Conservation (phyloP, 2,329 filamentous ascomycete genomes). For the Aspergillus uvarum region DNA sequence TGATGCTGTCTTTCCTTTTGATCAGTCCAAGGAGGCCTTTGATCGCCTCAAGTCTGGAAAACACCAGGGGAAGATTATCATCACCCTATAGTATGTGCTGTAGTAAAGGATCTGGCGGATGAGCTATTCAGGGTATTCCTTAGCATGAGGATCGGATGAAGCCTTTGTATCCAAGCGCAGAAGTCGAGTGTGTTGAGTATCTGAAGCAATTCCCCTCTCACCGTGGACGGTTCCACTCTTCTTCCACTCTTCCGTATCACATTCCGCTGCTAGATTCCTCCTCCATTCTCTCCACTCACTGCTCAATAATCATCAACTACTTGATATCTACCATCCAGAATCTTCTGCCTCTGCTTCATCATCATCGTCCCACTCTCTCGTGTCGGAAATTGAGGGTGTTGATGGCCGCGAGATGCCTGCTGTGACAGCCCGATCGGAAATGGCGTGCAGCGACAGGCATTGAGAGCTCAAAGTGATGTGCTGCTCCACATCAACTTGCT, state of each 20-base stretch:
- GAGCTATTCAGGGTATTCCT: too few species aligned
- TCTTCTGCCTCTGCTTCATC: neutral
- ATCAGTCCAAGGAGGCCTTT: slow-evolving; percentile 10
- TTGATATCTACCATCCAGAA: neutral
- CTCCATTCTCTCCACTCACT: too few species aligned
- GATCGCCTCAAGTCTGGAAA: slow-evolving; percentile 11
- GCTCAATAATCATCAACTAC: too few species aligned
- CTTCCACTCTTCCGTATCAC: too few species aligned
- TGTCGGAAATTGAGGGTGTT: neutral
- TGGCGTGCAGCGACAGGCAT: neutral
- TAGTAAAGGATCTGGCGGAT: neutral
- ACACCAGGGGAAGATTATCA: slow-evolving; percentile 17
- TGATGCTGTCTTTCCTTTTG: slow-evolving; percentile 8
- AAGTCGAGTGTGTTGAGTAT: too few species aligned
- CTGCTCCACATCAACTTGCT: neutral
- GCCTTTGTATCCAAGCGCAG: too few species aligned
- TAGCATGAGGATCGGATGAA: too few species aligned
- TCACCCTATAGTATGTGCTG: neutral
- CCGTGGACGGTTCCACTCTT: too few species aligned
- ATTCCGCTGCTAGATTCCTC: too few species aligned
- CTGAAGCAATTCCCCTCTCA: too few species aligned
- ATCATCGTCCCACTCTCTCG: neutral
- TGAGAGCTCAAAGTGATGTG: neutral
- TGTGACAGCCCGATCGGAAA: neutral
- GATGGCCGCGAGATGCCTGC: neutral